Percentiles rank a stretch among this genome's conserved stretches.
phyloP scores from a whole-genome alignment of 495 filamentous ascomycete species.

The Hypoxylon intermedium region DNA sequence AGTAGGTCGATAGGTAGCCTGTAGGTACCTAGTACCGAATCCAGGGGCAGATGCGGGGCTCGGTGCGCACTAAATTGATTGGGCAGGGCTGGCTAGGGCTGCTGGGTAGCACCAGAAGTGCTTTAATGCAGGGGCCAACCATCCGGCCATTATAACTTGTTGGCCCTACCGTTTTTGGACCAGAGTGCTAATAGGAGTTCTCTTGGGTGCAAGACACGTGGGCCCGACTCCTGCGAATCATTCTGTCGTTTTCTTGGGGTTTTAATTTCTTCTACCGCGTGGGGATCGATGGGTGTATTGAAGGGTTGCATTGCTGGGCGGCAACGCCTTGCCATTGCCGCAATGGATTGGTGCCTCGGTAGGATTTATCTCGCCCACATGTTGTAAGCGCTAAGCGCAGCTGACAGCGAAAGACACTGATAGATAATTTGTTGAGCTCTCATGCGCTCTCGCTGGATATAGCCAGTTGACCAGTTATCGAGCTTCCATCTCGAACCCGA shows the following conservation, averaged over 20 bases:
- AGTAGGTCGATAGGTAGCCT: too few species aligned
- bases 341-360: conserved; percentile 18
- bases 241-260: conserved; percentile 20
- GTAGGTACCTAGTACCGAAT: too few species aligned
- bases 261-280: conserved; percentile 17
- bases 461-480: too few species aligned
- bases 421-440: background rate
- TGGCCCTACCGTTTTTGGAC: background rate
- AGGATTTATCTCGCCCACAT: background rate
- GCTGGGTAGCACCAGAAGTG: conserved; percentile 17
- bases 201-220: conserved; percentile 28
- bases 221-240: conserved; percentile 31
- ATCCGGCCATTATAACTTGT: background rate
- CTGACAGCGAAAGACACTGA: conserved; percentile 27
- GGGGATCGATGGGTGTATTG: conserved; percentile 17
- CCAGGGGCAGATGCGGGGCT: conserved; percentile 26
- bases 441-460: background rate
- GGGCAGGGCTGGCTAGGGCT: conserved; percentile 25
- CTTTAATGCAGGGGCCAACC: conserved; percentile 22
- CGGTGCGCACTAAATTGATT: conserved; percentile 18
- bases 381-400: conserved; percentile 33
- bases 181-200: background rate
- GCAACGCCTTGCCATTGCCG: conserved; percentile 22
- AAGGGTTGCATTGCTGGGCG: conserved; percentile 37
- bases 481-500: background rate